Evolutionary conservation across 2,329 filamentous ascomycete genomes (phyloP), one percentile per base, ranked within the genome.

Genomic region (Botryotinia globosa): DNA sequence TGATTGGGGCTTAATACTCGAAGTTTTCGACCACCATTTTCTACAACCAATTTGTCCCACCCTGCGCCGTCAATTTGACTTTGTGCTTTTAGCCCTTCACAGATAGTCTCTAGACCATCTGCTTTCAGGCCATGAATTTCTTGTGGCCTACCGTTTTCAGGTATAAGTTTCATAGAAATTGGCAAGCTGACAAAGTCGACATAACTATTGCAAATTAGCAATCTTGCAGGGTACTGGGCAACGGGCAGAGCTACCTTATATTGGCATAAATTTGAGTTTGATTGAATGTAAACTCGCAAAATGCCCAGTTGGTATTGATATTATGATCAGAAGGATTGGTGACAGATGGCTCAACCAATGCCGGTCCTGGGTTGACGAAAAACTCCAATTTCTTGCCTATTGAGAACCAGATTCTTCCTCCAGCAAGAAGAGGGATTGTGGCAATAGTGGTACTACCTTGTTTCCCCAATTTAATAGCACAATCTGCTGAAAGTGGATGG

Each of bases 121-220:
- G 72, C 39, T 45, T 74, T 5, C 84, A 92, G 87, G 12, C 91
- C 91, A 1, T 83, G 81, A n/a, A 91, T 83, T 61, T 84, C 82
- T 76, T 88, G 85, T 4, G 83, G 82, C 0, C 74, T 78, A n/a
- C 85, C 85, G 22, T 81, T 79, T 1, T 76, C 78, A 8, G 82
- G 84, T 59, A 82, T 82, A 18, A 90, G 82, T 7, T 84, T 83
- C 74, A 90, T 80, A 1, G 87, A 85, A 69, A 91, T 85, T n/a
- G 91, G 90, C 76, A 91, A 80, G 77, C 84, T 84, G 74, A 94
- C 87, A 81, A 94, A 94, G 83, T 94, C 92, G 70, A 94, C 92
- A 80, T 91, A 91, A 74, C 86, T 89, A 77, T 56, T 37, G 22
- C 25, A 44, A 2, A 39, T 68, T 58, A 72, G 63, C 54, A 7